Evolutionary conservation across 192 early-diverging fungal species (phyloP).

Genomic region (Ambispora gerdemannii): DNA sequence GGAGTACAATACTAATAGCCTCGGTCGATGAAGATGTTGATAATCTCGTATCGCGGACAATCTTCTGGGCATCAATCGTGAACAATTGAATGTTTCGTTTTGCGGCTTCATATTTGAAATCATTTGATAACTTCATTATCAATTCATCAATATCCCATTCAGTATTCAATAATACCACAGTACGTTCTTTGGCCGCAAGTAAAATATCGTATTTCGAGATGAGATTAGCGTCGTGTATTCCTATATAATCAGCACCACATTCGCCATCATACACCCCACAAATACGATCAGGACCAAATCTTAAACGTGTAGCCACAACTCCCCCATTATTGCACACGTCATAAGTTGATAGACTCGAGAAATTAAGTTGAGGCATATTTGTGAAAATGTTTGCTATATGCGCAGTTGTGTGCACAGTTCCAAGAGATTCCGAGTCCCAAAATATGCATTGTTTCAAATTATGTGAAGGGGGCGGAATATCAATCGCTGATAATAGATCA

Average conservation of each 20-base stretch:
- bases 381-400: constrained; percentile 48
- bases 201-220: constrained; percentile 61
- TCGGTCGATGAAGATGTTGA: too few species aligned
- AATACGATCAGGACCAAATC: constrained; percentile 45
- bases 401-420: constrained; percentile 50
- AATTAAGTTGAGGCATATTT: constrained; percentile 34
- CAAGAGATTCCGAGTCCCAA: constrained; percentile 53
- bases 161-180: constrained; percentile 63
- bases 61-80: constrained; percentile 59
- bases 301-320: constrained; percentile 55
- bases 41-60: constrained; percentile 56
- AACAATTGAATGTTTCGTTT: constrained; percentile 54
- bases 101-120: constrained; percentile 55
- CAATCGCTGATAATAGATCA: constrained; percentile 35
- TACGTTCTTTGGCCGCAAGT: constrained; percentile 45
- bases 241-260: constrained; percentile 53
- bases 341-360: constrained; percentile 45
- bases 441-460: constrained; percentile 49
- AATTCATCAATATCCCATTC: constrained; percentile 67
- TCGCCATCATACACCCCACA: constrained; percentile 38
- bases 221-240: constrained; percentile 60
- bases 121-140: constrained; percentile 61
- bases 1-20: constrained; percentile 58
- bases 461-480: constrained; percentile 29
- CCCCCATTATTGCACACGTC: constrained; percentile 61